Conservation (phyloP, 2,329 filamentous ascomycete genomes). For the Chalaropsis thielavioides region DNA sequence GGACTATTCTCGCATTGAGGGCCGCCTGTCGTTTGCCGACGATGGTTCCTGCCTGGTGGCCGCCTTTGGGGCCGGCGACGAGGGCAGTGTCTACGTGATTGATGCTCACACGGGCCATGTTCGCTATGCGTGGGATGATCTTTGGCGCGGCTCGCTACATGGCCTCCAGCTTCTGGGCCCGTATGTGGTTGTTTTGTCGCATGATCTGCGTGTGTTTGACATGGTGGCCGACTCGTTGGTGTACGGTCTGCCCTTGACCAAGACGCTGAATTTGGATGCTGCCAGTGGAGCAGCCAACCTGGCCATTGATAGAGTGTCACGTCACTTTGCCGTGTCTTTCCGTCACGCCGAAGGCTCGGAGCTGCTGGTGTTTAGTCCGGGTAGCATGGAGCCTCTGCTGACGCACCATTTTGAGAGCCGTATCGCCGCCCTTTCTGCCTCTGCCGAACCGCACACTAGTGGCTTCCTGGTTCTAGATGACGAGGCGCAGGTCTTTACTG, state of each 20-base stretch:
- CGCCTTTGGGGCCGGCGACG: constrained; percentile 39
- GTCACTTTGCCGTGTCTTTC: constrained; percentile 52
- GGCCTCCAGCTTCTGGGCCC: constrained; percentile 58
- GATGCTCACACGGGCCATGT: constrained; percentile 56
- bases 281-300: constrained; percentile 44
- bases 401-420: constrained; percentile 41
- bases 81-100: constrained; percentile 58
- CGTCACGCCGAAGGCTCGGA: constrained; percentile 34
- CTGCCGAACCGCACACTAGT: constrained; percentile 37
- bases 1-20: constrained; percentile 32
- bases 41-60: constrained; percentile 75
- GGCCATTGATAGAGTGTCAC: constrained; percentile 51
- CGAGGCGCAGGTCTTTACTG: constrained; percentile 54
- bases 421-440: constrained; percentile 44
- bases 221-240: constrained; percentile 62
- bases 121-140: constrained; percentile 49
- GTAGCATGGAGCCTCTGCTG: constrained; percentile 43
- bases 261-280: constrained; percentile 33
- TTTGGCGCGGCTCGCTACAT: constrained; percentile 51
- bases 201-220: constrained; percentile 66
- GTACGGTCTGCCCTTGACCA: constrained; percentile 38
- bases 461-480: constrained; percentile 67
- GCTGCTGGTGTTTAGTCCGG: constrained; percentile 53
- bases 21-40: constrained; percentile 62
- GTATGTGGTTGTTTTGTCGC: constrained; percentile 60